Conservation (phyloP, 495 filamentous ascomycete species). For the Hypoxylon trugodes region DNA sequence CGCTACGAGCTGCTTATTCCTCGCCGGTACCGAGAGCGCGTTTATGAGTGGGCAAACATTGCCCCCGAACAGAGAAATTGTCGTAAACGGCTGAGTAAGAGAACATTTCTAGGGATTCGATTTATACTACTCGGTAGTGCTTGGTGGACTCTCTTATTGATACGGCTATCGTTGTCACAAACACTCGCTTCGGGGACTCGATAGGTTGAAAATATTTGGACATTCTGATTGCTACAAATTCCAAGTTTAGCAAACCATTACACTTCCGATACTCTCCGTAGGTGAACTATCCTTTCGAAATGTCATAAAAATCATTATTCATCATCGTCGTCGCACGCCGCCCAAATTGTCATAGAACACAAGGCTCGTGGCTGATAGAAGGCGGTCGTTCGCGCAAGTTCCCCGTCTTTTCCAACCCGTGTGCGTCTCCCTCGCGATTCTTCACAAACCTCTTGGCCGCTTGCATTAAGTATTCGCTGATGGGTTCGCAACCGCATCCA, state of each 20-base stretch:
- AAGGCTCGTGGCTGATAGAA: background rate
- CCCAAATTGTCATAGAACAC: background rate
- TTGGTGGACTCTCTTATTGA: background rate
- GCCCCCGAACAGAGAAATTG: constrained; percentile 41
- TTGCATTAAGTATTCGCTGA: constrained; percentile 28
- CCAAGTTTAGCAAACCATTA: background rate
- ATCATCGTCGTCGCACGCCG: background rate
- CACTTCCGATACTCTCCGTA: background rate
- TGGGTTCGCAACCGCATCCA: constrained; percentile 27
- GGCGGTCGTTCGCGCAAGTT: background rate
- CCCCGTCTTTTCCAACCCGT: background rate
- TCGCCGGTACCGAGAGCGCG: constrained; percentile 63
- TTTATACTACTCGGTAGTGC: background rate
- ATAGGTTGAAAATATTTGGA: background rate
- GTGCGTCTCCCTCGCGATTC: background rate
- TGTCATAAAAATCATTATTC: constrained; percentile 14
- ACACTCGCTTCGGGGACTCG: background rate
- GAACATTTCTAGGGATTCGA: background rate
- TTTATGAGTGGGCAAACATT: constrained; percentile 66
- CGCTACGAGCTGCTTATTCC: constrained; percentile 68
- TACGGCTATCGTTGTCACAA: background rate
- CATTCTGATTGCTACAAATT: background rate
- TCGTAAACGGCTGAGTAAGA: constrained; percentile 2
- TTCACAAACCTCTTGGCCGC: constrained; percentile 24
- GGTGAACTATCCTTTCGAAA: constrained; percentile 12